Base-by-base conservation (phyloP, 495 filamentous ascomycete genomes). In the Pseudoneurospora amorphoporcata region DNA sequence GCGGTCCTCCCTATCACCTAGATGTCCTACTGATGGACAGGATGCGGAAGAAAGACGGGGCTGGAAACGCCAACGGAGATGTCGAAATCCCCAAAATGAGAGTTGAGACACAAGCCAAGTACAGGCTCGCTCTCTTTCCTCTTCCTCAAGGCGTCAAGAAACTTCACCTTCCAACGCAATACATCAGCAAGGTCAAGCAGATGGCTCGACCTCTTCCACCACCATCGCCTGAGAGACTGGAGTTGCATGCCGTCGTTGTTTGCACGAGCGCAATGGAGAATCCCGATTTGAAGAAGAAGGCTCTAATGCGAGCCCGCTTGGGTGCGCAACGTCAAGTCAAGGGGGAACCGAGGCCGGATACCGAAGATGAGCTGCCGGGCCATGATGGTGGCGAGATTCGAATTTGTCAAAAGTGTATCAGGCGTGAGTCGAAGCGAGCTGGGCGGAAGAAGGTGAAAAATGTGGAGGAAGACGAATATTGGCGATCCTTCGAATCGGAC, bases 211-310 rank as follows among this genome's bases (percentile, higher is more conserved):
- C 88, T 7, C 81, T 84, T 23, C 85, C 88, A 12, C 82, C 85
- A 69, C 86, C 84, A 65, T 84, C 85, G 16, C 84, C 88, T 10
- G 92, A 96, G 71, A 95, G 87, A 72, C 86, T 97, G 17, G 94
- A 98, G 80, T 79, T 98, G 69, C 87, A 90, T 71, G 91, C 91
- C 3, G 90, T 88, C 76, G 83, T 97, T 5, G 94, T 98, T 17
- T 98, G 94, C 78, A 91, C 93, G 3, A 97, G 92, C 80, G 94
- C 95, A n/a, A 97, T 98, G 92, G 86, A 89, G 73, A 89, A 93
- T 71, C 86, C 85, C 39, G 84, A 88, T 41, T 86, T 88, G 72
- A 81, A 85, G 38, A 81, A 87, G 71, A 87, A 86, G 69, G 92
- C 93, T 14, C 86, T 93, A 75, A 85, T 86, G 69, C 86, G 91